Percentiles rank a stretch among this genome's conserved stretches.
phyloP scores from a whole-genome alignment of 2,329 filamentous ascomycete species.

The Trichoderma atroviride region DNA sequence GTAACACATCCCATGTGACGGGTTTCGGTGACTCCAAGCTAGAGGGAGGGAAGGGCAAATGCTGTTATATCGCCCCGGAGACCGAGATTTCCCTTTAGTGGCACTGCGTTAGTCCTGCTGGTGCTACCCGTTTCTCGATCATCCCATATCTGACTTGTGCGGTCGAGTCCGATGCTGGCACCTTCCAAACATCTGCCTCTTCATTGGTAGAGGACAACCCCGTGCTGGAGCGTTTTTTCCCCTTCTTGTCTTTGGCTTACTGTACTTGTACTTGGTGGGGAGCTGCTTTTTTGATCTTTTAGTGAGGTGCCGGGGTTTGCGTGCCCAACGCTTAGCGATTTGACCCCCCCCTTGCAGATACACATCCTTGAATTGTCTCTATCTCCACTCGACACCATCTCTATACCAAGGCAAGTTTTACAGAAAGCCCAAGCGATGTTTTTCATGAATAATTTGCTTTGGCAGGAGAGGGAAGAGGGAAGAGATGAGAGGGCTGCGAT shows the following conservation, averaged over 20 bases:
- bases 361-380: conserved; percentile 21
- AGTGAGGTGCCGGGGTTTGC: background rate
- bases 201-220: background rate
- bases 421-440: background rate
- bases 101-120: background rate
- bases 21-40: background rate
- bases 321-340: background rate
- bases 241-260: background rate
- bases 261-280: background rate
- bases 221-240: background rate
- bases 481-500: too few relatives aligned
- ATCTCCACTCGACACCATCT: conserved; percentile 2
- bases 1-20: background rate
- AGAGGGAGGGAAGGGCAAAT: background rate
- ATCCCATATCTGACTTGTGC: background rate
- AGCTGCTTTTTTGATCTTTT: background rate
- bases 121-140: background rate
- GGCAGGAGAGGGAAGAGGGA: background rate
- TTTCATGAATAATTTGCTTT: background rate
- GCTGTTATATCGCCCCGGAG: background rate
- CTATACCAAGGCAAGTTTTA: background rate
- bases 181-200: background rate
- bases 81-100: background rate
- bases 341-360: conserved; percentile 13
- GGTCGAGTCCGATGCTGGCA: background rate